Conservation (phyloP, 441 rosid species). For the Populus tomentosa region DNA sequence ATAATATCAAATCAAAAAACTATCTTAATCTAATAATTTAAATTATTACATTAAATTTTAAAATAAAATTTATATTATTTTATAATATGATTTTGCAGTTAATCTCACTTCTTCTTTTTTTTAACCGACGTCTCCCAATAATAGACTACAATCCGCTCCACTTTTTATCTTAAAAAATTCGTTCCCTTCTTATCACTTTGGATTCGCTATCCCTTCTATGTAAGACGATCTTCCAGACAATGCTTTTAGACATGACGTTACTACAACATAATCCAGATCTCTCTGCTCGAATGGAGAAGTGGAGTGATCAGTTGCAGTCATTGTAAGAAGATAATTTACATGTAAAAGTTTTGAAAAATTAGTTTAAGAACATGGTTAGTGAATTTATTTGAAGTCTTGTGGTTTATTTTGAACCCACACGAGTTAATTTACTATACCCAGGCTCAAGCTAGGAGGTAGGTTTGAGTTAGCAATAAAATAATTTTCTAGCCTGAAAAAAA, state of each 20-base stretch:
- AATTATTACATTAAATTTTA: too few relatives aligned
- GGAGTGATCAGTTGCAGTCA: background rate
- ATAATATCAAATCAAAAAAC: fast-evolving
- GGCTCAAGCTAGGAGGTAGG: too few relatives aligned
- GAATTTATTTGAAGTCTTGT: too few relatives aligned
- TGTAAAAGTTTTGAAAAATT: background rate
- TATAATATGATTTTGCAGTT: too few relatives aligned
- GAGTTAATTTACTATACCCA: too few relatives aligned
- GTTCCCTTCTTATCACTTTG: background rate
- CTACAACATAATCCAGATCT: background rate
- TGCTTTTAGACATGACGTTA: background rate
- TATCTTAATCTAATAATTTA: too few relatives aligned
- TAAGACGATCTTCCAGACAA: background rate
- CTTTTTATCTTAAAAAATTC: background rate
- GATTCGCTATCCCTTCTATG: background rate
- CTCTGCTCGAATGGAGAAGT: background rate
- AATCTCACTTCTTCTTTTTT: too few relatives aligned
- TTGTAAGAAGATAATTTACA: background rate
- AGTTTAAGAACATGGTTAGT: too few relatives aligned
- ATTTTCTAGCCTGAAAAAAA: too few relatives aligned
- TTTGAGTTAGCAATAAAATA: too few relatives aligned
- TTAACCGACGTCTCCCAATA: background rate
- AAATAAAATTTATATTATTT: too few relatives aligned
- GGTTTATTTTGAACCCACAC: too few relatives aligned
- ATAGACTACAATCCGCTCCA: background rate